Conservation (phyloP, 495 filamentous ascomycete species). For the Aeminium ludgeri region DNA sequence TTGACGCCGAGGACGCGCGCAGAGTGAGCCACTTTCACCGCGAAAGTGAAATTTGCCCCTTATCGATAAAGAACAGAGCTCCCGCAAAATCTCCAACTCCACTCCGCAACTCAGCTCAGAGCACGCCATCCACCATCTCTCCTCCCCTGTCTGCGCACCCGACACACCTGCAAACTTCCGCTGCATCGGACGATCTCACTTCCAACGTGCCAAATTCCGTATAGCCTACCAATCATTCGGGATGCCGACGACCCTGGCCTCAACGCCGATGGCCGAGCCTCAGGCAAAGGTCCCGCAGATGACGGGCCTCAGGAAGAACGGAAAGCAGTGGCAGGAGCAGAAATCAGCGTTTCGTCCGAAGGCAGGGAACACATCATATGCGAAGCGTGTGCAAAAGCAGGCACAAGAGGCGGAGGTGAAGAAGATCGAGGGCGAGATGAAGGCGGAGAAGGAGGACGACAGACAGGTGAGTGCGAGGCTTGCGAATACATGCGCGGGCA, state of each 20-base stretch:
- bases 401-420: slow-evolving; percentile 55
- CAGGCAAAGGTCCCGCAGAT: slow-evolving; percentile 2
- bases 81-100: no score
- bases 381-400: slow-evolving; percentile 49
- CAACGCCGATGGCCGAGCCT: neutral
- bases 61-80: neutral
- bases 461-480: slow-evolving; percentile 46
- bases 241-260: slow-evolving; percentile 4
- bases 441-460: slow-evolving; percentile 81
- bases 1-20: neutral
- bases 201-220: no score
- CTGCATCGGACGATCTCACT: no score
- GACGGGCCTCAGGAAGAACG: slow-evolving; percentile 49
- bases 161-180: no score
- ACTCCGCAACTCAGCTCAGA: no score
- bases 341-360: slow-evolving; percentile 74
- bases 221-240: neutral
- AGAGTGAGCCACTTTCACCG: neutral
- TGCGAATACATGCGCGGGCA: neutral
- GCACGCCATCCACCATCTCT: neutral
- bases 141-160: no score
- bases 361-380: slow-evolving; percentile 58
- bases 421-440: slow-evolving; percentile 84
- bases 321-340: slow-evolving; percentile 77
- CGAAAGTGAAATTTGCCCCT: neutral